Base-by-base conservation (phyloP, 768 basidiomycete genomes). In the Hirschioporus abietinus region DNA sequence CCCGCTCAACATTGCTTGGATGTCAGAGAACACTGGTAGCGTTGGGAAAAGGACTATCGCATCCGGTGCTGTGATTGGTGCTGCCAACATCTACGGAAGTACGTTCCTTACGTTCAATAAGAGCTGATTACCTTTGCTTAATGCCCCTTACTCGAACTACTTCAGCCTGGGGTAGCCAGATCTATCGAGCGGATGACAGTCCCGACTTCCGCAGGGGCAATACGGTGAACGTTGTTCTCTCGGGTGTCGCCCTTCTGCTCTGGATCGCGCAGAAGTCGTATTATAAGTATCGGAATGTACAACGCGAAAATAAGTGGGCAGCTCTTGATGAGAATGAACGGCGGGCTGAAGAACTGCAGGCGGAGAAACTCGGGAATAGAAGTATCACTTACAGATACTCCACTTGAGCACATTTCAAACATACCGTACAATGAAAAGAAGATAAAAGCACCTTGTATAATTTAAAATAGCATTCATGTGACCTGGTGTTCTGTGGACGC, bases 201-300 rank as follows among this genome's bases (percentile, higher is more conserved):
- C 78, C 78, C 74, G 78, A 75, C 36, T 79, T 78, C 70, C 77
- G 72, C 61, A 72, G 75, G 0, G 78, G 78, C 15, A 79, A 78
- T 57, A 70, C 75, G 26, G 73, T 76, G 70, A 79, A 78, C 68
- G 78, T 79, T 66, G 74, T 67, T 27, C 76, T 78, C 65, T 76
- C 78, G 2, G 70, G 68, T 8, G 71, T 71, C 1, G 74, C 77
- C 1, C 74, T 76, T 58, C 66, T 73, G 2, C 67, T 78, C 20
- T 79, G 78, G 78, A 75, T 79, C 63, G 67, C 71, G 12, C 76
- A 78, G 67, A 79, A 77, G 67, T 70, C 68, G n/a, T 65, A 72
- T 18, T 78, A 78, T 66, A 67, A 63, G 9, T 74, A 69, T n/a
- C 68, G 71, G 10, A 79, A 79, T 66, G 69, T 63, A 20, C 68